Base-by-base conservation (phyloP, 306 rosid genomes). In the Adenanthera pavonina region DNA sequence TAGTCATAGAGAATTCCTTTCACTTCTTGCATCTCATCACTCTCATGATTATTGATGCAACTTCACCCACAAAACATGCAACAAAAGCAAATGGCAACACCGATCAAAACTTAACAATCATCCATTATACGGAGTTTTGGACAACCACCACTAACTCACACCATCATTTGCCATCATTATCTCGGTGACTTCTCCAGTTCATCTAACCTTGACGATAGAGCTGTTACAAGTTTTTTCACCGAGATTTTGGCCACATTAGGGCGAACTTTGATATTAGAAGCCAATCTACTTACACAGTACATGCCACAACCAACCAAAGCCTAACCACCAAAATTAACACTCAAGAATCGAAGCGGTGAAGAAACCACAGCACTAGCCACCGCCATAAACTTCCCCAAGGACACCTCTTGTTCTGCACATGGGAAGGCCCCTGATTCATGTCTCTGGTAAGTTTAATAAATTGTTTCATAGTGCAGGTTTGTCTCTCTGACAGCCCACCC, bases 181-280 rank as follows among this genome's bases (percentile, higher is more conserved):
- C 74, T 77, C 15, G 80, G 12, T n/a, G 75, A 40, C 13, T 47
- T 69, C 71, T 69, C 80, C 1, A 77, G n/a, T 72, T 74, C 78
- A 10, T 52, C 56, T 9, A 41, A 40, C 57, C 16, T 83, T 5
- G 16, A 4, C 5, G 38, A 6, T 5, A 43, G 62, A 35, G 67
- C 56, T 59, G 76, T 76, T 5, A 43, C 53, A 9, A 89, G 89
- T 2, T 34, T 62, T 81, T 92, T 94, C 19, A 88, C 92, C 0
- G 89, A 82, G 77, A 91, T 89, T 84, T 95, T 87, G 25, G 8
- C 9, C 13, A 84, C 89, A 81, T 87, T 92, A 8, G 83, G 77
- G 25, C 92, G 91, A 5, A 83, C 80, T 51, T 92, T 92, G 0
- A 89, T 89, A 53, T 91, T 95, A 46, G 88, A 89, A 73, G 38